Conservation (phyloP, 2,329 filamentous ascomycete genomes). For the Ophiostoma perfectum region DNA sequence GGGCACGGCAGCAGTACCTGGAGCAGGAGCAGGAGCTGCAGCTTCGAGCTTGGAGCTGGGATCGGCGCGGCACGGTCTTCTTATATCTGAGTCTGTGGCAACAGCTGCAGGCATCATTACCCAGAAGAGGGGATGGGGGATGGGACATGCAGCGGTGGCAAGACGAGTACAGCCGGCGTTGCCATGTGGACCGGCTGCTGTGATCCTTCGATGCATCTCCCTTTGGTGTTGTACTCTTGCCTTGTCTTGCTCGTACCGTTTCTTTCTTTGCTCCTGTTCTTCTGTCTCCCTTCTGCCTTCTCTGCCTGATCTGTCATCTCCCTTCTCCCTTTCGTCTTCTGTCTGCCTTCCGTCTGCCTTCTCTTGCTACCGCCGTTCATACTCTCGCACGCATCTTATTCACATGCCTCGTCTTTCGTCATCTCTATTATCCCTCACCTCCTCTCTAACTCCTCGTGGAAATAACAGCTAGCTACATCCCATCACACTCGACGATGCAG, state of each 20-base stretch:
- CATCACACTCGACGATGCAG: no score
- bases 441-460: neutral
- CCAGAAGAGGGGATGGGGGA: neutral
- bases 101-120: no score
- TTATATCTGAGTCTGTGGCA: no score
- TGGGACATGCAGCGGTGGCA: neutral
- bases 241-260: neutral
- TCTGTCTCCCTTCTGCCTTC: neutral
- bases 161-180: neutral
- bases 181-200: slow-evolving; percentile 1
- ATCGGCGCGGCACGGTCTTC: no score
- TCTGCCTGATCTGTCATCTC: no score
- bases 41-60: no score
- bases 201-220: neutral
- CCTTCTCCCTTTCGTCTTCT: neutral
- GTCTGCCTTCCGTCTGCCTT: no score
- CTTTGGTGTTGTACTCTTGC: neutral
- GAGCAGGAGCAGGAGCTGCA: neutral
- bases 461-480: no score
- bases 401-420: no score
- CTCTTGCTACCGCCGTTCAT: no score
- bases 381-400: no score
- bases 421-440: neutral
- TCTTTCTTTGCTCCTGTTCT: neutral
- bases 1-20: neutral